Conservation (phyloP, 805 yeast species). For the Zygoascus biomembranicola region DNA sequence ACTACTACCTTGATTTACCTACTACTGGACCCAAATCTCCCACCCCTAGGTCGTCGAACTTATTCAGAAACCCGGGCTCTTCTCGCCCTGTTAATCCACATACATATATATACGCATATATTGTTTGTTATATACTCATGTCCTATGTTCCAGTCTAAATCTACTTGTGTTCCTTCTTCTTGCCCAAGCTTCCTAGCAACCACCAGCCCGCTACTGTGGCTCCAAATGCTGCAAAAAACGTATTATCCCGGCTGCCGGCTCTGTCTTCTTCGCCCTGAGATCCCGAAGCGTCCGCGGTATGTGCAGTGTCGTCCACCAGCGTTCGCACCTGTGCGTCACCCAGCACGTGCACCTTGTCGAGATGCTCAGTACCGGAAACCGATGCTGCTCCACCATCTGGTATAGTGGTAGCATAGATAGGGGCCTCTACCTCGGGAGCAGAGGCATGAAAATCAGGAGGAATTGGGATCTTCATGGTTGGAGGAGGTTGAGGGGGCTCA, state of each 20-base stretch:
- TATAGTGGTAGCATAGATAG: slow-evolving; percentile 7
- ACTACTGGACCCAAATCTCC: too few species aligned
- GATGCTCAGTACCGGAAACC: slow-evolving; percentile 18
- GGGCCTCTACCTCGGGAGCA: slow-evolving; percentile 8
- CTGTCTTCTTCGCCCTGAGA: slow-evolving; percentile 9
- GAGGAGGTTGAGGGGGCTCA: slow-evolving; percentile 8
- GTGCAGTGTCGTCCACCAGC: slow-evolving; percentile 20
- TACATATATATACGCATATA: not conserved
- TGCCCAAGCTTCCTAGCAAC: slow-evolving; percentile 21
- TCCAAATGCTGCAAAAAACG: slow-evolving; percentile 24
- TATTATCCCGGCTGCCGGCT: slow-evolving; percentile 23
- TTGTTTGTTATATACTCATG: not conserved
- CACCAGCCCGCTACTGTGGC: slow-evolving; percentile 32
- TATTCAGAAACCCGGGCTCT: too few species aligned
- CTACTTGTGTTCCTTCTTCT: slow-evolving; percentile 8
- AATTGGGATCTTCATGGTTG: slow-evolving; percentile 24
- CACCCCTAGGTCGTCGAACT: too few species aligned
- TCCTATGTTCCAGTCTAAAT: not conserved
- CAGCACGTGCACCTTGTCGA: slow-evolving; percentile 12
- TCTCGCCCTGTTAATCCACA: not conserved
- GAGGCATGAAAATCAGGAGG: slow-evolving; percentile 20
- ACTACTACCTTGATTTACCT: too few species aligned
- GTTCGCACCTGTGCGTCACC: slow-evolving; percentile 17
- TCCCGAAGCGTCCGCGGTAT: slow-evolving; percentile 7
- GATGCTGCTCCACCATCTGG: slow-evolving; percentile 20